Evolutionary conservation across 1,139 yeast species (phyloP).

Genomic region (Taphrina deformans): DNA sequence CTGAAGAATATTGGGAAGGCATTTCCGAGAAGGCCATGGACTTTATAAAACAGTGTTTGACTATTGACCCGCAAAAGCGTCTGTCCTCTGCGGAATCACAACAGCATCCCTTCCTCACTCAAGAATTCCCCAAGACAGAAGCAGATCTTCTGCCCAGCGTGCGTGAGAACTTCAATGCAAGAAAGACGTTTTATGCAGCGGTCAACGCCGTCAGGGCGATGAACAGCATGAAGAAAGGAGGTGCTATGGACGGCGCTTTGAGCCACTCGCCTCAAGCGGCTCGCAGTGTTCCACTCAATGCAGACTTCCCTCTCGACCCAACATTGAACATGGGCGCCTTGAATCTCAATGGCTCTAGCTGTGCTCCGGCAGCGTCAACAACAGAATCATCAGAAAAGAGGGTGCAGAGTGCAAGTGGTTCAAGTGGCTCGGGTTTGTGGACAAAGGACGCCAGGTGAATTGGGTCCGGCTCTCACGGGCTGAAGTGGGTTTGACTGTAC

Average conservation of each 20-base stretch:
- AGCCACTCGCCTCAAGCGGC: slow-evolving; percentile 44
- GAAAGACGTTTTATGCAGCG: slow-evolving; percentile 33
- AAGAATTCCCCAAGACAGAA: slow-evolving; percentile 37
- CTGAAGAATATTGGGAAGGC: slow-evolving; percentile 59
- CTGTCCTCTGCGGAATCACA: slow-evolving; percentile 53
- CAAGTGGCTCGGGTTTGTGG: slow-evolving; percentile 17
- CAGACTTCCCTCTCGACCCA: slow-evolving; percentile 30
- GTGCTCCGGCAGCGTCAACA: background rate
- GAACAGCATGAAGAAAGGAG: slow-evolving; percentile 36
- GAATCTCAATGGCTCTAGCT: background rate
- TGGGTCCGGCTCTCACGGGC: background rate
- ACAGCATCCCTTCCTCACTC: slow-evolving; percentile 53
- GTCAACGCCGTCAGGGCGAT: slow-evolving; percentile 30
- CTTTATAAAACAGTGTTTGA: slow-evolving; percentile 60
- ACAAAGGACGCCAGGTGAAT: background rate
- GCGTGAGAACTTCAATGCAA: slow-evolving; percentile 43
- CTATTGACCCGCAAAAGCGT: slow-evolving; percentile 52
- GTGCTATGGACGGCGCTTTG: slow-evolving; percentile 47
- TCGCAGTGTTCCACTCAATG: slow-evolving; percentile 17
- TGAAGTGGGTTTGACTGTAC: background rate
- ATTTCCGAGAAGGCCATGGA: slow-evolving; percentile 58
- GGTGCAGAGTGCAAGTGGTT: background rate
- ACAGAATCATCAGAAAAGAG: background rate
- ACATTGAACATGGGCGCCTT: slow-evolving; percentile 8
- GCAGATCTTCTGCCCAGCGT: slow-evolving; percentile 46